phyloP scores from a whole-genome alignment of 495 filamentous ascomycete genomes.

The Hypoxylon intermedium region DNA sequence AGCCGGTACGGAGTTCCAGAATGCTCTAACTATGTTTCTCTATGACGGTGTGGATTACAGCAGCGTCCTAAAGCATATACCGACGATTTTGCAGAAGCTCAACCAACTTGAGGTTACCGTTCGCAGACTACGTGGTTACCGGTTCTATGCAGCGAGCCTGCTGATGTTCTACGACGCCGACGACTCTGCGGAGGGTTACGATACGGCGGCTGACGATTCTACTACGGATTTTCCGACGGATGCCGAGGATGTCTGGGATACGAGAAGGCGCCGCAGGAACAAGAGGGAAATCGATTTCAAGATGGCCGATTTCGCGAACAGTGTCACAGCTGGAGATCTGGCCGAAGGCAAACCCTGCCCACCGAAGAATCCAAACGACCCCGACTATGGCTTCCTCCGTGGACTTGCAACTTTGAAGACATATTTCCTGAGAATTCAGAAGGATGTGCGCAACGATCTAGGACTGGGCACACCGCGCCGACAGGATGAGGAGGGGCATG shows the following conservation, averaged over 20 bases:
- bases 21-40: conserved; percentile 85
- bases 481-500: conserved; percentile 52
- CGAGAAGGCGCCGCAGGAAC: conserved; percentile 45
- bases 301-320: conserved; percentile 98
- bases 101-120: conserved; percentile 83
- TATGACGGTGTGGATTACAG: conserved; percentile 85
- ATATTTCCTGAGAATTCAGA: conserved; percentile 89
- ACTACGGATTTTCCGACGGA: conserved; percentile 59
- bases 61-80: conserved; percentile 83
- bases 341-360: conserved; percentile 72
- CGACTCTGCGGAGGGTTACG: conserved; percentile 54
- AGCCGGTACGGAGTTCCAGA: conserved; percentile 87
- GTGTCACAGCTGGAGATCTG: conserved; percentile 85
- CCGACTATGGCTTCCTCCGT: conserved; percentile 88
- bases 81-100: conserved; percentile 83
- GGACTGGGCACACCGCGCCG: conserved; percentile 43
- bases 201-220: conserved; percentile 56
- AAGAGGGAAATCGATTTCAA: conserved; percentile 80
- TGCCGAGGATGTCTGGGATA: conserved; percentile 50
- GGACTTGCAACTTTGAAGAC: conserved; percentile 79
- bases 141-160: conserved; percentile 94
- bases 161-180: conserved; percentile 94
- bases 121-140: conserved; percentile 77
- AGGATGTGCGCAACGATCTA: conserved; percentile 70
- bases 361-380: conserved; percentile 76